These are phyloP conservation scores for Venturia pyrina DNA, from an alignment of 2,329 filamentous ascomycete genomes.

Conservation along the genomic window DNA sequence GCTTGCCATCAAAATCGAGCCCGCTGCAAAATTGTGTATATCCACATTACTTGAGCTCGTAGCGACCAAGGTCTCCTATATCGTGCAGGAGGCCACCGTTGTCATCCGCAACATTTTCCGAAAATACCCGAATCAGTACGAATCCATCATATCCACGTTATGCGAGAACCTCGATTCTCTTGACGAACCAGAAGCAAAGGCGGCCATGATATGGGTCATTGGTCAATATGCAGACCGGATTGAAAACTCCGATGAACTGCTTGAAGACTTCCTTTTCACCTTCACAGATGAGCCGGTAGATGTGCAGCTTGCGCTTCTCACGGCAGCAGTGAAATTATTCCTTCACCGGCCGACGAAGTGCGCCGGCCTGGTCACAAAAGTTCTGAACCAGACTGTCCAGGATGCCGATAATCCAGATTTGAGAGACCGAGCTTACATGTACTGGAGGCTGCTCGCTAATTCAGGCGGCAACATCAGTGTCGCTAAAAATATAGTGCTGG, in stretches of 20 bases:
- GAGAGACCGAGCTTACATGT: conserved; percentile 95
- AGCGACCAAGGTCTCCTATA: conserved; percentile 96
- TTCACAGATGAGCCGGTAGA: conserved; percentile 93
- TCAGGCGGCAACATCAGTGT: conserved; percentile 43
- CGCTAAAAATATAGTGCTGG: conserved; percentile 88
- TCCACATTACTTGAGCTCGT: conserved; percentile 87
- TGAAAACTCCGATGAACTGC: conserved; percentile 85
- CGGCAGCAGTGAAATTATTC: conserved; percentile 94
- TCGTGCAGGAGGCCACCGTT: conserved; percentile 96
- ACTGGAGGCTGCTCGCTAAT: conserved; percentile 81
- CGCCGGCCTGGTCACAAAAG: conserved; percentile 84
- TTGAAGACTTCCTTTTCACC: conserved; percentile 90
- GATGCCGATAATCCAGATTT: conserved; percentile 99
- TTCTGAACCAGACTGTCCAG: conserved; percentile 96
- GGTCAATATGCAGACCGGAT: conserved; percentile 96
- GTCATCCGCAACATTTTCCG: conserved; percentile 99
- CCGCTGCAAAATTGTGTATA: conserved; percentile 82
- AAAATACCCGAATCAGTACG: conserved; percentile 98
- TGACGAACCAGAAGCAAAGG: conserved; percentile 95
- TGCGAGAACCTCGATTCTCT: conserved; percentile 95
- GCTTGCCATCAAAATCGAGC: conserved; percentile 96
- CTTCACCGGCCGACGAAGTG: conserved; percentile 94
- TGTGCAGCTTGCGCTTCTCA: conserved; percentile 87
- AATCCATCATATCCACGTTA: conserved; percentile 89
- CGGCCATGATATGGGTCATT: conserved; percentile 99